A percentile compares a stretch with the other conserved stretches of the same genome.
Evolutionary conservation across 2,329 filamentous ascomycete species (phyloP).

Genomic region (Penicillium sp.): DNA sequence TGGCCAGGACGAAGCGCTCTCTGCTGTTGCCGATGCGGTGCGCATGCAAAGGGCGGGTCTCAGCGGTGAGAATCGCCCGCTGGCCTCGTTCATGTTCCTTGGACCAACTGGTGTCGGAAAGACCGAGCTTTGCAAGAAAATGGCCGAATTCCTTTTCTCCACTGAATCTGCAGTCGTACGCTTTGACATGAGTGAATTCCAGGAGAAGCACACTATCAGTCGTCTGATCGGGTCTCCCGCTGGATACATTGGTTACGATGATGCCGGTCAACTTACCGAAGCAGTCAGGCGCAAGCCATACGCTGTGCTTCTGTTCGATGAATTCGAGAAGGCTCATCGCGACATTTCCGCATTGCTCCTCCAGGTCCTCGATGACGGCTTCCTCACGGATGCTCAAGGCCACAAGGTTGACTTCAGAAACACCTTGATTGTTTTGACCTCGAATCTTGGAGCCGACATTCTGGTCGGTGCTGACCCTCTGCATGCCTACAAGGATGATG

Average conservation of each 20-base stretch:
- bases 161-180: conserved; percentile 86
- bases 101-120: conserved; percentile 96
- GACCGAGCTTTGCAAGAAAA: conserved; percentile 94
- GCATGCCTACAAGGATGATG: conserved; percentile 61
- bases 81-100: conserved; percentile 96
- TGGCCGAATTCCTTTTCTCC: conserved; percentile 89
- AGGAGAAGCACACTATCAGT: conserved; percentile 94
- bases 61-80: conserved; percentile 83
- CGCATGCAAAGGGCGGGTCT: conserved; percentile 90
- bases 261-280: conserved; percentile 93
- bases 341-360: conserved; percentile 90
- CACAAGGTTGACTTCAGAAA: conserved; percentile 97
- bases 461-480: conserved; percentile 72
- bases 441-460: conserved; percentile 89
- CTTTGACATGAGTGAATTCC: conserved; percentile 98
- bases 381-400: conserved; percentile 90
- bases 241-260: conserved; percentile 94
- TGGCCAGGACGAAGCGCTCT: conserved; percentile 90
- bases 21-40: conserved; percentile 87
- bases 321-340: conserved; percentile 95
- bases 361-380: conserved; percentile 94
- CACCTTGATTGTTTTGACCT: conserved; percentile 93
- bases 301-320: conserved; percentile 90
- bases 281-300: conserved; percentile 94
- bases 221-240: conserved; percentile 89